These are phyloP conservation scores for Leptodermis oblonga DNA, from an alignment of 257 asterid genomes.

Conservation along the genomic window DNA sequence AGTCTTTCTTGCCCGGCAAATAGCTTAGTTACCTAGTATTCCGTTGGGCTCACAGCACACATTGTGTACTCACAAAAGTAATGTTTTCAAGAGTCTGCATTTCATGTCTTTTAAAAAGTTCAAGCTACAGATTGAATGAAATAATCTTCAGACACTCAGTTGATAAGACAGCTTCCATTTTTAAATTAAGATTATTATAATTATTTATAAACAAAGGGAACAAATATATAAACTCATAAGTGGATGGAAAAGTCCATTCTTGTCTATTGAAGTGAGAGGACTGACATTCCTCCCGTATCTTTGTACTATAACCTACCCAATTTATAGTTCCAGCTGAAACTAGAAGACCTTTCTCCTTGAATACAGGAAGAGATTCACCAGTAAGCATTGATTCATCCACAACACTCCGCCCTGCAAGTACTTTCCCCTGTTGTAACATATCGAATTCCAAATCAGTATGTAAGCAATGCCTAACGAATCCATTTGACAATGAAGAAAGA, in stretches of 20 bases:
- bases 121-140: background rate
- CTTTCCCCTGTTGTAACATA: conserved; percentile 58
- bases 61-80: background rate
- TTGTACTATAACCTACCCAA: conserved; percentile 62
- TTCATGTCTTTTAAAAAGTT: background rate
- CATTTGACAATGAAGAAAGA: conserved; percentile 15
- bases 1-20: background rate
- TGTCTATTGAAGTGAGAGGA: background rate
- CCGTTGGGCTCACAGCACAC: background rate
- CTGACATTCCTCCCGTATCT: background rate
- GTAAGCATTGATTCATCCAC: conserved; percentile 99
- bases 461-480: conserved; percentile 6
- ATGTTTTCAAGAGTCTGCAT: background rate
- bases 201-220: background rate
- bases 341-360: conserved; percentile 71
- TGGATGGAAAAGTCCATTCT: background rate
- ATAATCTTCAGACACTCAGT: background rate
- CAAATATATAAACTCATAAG: too few relatives aligned
- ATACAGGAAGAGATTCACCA: conserved; percentile 97
- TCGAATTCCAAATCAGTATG: background rate
- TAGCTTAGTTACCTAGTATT: background rate
- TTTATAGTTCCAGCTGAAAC: conserved; percentile 96
- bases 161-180: too few relatives aligned
- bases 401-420: conserved; percentile 94
- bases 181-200: too few relatives aligned